Evolutionary conservation across 345 rosid species (phyloP).

Genomic region (Brassica cretica): DNA sequence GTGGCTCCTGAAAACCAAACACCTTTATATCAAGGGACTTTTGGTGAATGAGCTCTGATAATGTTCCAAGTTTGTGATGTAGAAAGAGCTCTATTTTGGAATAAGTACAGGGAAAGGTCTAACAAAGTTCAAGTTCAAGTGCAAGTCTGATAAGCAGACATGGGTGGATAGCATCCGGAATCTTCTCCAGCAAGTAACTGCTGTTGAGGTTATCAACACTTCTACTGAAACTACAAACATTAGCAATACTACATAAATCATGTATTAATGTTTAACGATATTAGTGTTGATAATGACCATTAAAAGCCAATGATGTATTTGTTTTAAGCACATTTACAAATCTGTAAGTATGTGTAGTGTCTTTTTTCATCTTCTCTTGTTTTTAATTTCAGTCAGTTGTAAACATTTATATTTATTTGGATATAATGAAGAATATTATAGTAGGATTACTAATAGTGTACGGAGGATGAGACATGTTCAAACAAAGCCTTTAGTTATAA

Average conservation of each 20-base stretch:
- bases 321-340: constrained; percentile 13
- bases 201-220: constrained; percentile 45
- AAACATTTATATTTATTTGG: background rate
- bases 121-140: constrained; percentile 82
- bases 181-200: constrained; percentile 61
- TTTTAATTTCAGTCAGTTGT: constrained; percentile 11
- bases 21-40: background rate
- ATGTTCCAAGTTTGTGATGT: no score
- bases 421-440: constrained; percentile 41
- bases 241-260: constrained; percentile 34
- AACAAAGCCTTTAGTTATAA: background rate
- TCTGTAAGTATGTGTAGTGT: constrained; percentile 1
- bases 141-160: constrained; percentile 71
- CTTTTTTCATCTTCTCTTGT: background rate
- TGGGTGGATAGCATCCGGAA: constrained; percentile 76
- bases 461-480: background rate
- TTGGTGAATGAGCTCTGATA: no score
- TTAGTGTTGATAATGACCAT: constrained; percentile 1
- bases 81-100: constrained; percentile 56
- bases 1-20: background rate
- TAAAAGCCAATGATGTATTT: constrained; percentile 4
- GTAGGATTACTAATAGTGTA: background rate
- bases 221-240: constrained; percentile 55
- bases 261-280: constrained; percentile 1
- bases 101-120: constrained; percentile 83